phyloP scores from a whole-genome alignment of 208 protist species.

The Acanthamoeba lugdunensis region DNA sequence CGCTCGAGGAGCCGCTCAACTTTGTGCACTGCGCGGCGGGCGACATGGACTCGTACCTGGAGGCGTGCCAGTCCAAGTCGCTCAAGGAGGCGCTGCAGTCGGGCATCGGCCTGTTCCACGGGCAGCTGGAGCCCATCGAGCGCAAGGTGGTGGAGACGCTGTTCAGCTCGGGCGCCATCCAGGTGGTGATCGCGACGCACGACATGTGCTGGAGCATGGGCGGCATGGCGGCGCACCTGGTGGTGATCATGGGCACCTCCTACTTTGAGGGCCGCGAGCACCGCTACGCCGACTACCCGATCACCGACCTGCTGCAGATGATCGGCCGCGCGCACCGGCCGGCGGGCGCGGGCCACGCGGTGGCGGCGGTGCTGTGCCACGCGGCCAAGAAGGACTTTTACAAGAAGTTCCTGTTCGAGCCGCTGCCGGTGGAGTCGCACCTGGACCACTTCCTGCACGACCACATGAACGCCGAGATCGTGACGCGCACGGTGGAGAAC shows the following conservation, averaged over 20 bases:
- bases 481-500: constrained; percentile 93
- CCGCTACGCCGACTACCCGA: constrained; percentile 97
- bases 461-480: constrained; percentile 98
- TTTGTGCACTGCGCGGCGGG: constrained; percentile 92
- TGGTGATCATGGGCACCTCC: constrained; percentile 99
- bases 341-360: constrained; percentile 96
- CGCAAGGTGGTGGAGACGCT: constrained; percentile 92
- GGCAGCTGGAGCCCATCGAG: constrained; percentile 96
- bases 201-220: constrained; percentile 98
- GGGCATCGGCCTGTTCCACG: constrained; percentile 88
- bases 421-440: constrained; percentile 98
- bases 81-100: constrained; percentile 85
- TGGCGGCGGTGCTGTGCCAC: constrained; percentile 96
- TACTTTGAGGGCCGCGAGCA: constrained; percentile 97
- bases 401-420: constrained; percentile 98
- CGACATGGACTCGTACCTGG: constrained; percentile 75
- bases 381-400: constrained; percentile 99
- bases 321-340: constrained; percentile 96
- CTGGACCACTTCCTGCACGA: constrained; percentile 95
- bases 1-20: constrained; percentile 93
- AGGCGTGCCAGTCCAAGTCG: constrained; percentile 86
- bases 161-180: constrained; percentile 90
- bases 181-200: constrained; percentile 97
- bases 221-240: constrained; percentile 99
- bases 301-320: constrained; percentile 99